Conservation (phyloP, 1,284 basidiomycete species). For the Fomitopsis palustris region DNA sequence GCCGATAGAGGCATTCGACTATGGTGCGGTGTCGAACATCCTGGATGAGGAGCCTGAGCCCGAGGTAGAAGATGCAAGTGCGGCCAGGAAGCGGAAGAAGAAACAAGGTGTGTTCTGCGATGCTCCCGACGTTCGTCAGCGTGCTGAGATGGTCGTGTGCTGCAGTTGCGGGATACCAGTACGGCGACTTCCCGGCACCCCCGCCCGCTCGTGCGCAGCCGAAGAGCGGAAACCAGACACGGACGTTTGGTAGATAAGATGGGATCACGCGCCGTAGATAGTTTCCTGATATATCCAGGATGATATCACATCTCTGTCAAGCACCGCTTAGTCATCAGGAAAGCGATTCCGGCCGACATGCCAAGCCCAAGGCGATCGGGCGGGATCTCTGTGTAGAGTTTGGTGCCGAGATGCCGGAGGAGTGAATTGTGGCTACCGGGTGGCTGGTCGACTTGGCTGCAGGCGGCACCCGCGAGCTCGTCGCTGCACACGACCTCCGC, state of each 20-base stretch:
- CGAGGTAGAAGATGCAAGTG: slow-evolving; percentile 32
- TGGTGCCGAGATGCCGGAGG: not conserved
- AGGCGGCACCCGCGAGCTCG: not conserved
- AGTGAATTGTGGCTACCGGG: not conserved
- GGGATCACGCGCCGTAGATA: not conserved
- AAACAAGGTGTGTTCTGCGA: slow-evolving; percentile 41
- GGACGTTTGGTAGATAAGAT: slow-evolving; percentile 59
- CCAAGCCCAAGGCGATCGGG: not conserved
- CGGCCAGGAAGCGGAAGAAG: slow-evolving; percentile 45
- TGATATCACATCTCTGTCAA: slow-evolving; percentile 17
- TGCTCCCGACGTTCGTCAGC: slow-evolving; percentile 6
- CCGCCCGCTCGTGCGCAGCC: slow-evolving; percentile 66
- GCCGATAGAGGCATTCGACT: slow-evolving; percentile 65
- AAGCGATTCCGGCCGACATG: not conserved
- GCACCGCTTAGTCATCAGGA: not conserved
- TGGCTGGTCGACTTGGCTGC: not conserved
- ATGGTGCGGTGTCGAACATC: slow-evolving; percentile 69
- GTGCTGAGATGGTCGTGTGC: slow-evolving; percentile 1
- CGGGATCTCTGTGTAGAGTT: not conserved
- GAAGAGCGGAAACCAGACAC: slow-evolving; percentile 67
- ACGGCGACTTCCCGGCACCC: slow-evolving; percentile 63
- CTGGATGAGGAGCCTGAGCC: slow-evolving; percentile 62
- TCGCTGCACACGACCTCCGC: not conserved
- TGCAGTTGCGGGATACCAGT: slow-evolving; percentile 33
- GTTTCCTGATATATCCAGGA: not conserved